Evolutionary conservation across 768 basidiomycete genomes (phyloP), one percentile per base, ranked within the genome.

Genomic region (Pleurotus platypus): DNA sequence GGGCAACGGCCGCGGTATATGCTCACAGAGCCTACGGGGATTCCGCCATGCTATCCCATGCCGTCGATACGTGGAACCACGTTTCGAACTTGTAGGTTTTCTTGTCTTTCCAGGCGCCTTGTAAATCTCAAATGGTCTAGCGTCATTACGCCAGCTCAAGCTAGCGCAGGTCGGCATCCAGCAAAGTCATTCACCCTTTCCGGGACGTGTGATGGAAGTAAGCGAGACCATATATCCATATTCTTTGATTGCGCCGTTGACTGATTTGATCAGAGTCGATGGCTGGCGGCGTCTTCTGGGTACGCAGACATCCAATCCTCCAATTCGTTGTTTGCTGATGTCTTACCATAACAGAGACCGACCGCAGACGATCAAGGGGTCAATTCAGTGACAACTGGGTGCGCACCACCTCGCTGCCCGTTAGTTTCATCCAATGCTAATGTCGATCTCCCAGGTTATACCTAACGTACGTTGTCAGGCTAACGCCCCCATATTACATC

Each of bases 241-340:
- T 46, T 3, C 12, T 15, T 11, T 15, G 1, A 37, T 7, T 13
- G 5, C n/a, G n/a, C 16, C 50, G 38, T n/a, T 40, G 6, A 18
- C 40, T 55, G 45, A 57, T 20, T 16, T 57, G 38, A 24, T 16
- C 57, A 79, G 77, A 64, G 18, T 75, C 77, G 11, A 82, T 81
- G 78, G 78, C 75, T 4, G 81, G 81, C 2, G 79, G 78, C 7
- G 81, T 83, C 15, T 84, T 83, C 61, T 82, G 81, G 80, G 79
- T 79, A 60, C 47, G 69, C 54, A 13, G 13, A 11, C 15, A 39
- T 6, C 1, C 12, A 2, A n/a, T 46, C 42, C 7, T 38, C 48
- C 37, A 3, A 18, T 18, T 4, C 7, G 18, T 35, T 26, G 18
- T 35, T 26, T 35, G 11, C 27, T 12, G 16, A 18, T 16, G 49